Evolutionary conservation across 2,329 filamentous ascomycete genomes (phyloP), one percentile per base, ranked within the genome.

Genomic region (Ascosphaera apis): DNA sequence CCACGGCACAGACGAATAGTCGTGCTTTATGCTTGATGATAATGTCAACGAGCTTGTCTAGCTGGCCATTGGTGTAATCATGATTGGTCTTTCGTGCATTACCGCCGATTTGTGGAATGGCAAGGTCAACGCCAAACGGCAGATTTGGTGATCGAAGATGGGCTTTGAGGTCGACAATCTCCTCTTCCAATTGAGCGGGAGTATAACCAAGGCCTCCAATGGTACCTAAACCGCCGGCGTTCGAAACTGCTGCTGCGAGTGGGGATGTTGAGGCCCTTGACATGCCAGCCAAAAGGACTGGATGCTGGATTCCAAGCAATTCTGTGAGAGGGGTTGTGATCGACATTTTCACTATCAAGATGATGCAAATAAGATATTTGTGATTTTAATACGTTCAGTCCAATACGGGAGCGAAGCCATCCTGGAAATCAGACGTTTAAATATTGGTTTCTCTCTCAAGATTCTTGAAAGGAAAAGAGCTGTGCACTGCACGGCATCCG

Each of bases 211-310:
- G 55, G 0, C 66, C 66, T 21, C 66, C 66, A 40, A 74, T 66
- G 15, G 66, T 67, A 42, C 70, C 70, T 7, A 91, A 70, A 0
- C 82, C 83, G 42, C 83, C 83, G 1, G 82, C 80, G 51, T 91
- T 91, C 50, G 78, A 88, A 27, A 91, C 81, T 4, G 82, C 81
- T 2, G 82, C 82, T 5, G 81, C 82, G 33, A 91, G 72, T 13
- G 65, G 66, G 0, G 76, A 80, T 40, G 76, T 75, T 0, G 79
- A 84, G 7, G 79, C 80, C 42, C 78, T 72, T 2, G 86, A 84
- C 86, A 95, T 95, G 48, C 86, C 86, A 23, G 86, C 86, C 15
- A 93, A 78, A 45, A 93, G 62, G 54, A 95, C 75, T 30, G 86
- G 86, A 58, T 93, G 83, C 45, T 75, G 63, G 56, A 93, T 92